Evolutionary conservation across 306 rosid species (phyloP), one percentile per base, ranked within the genome.

Genomic region (Phaseolus lunatus): DNA sequence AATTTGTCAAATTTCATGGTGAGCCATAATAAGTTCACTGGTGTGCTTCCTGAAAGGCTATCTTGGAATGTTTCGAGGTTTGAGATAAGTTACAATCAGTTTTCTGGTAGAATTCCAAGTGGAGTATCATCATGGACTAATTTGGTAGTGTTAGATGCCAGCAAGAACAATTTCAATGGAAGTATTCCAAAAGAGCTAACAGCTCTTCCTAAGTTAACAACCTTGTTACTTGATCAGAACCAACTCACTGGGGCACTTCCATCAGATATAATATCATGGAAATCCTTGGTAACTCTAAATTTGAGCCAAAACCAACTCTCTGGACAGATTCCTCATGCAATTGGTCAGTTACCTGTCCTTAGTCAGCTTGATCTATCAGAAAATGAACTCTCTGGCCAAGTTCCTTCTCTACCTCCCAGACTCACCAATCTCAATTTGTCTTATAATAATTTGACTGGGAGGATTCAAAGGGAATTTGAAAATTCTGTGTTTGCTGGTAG

Each of bases 301-400:
- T 78, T 93, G 37, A 58, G 88, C 27, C 59, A 50, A 31, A 93
- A 93, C 69, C 78, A 52, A 16, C 79, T 90, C 47, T 78, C 85
- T 5, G 96, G 97, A 15, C 68, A 75, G 37, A 85, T 93, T 39
- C 94, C 91, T 0, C 65, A 49, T 47, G 26, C 45, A 41, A 45
- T 93, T 74, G 89, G 87, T 27, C n/a, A 6, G 5, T 81, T 90
- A 65, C 89, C 84, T 16, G 54, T 7, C 20, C 96, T 93, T 5
- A 83, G 68, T 12, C 67, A 4, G 7, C 88, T 93, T 50, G 96
- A 93, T 83, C 82, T 93, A n/a, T 90, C 94, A 19, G 84, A 84
- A 65, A 90, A 90, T 74, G 85, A 76, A 73, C 59, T 94, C 27
- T 84, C 92, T 7, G 97, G 96, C 39, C 23, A 67, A 72, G 64